Percentiles rank a stretch among this genome's conserved stretches.
Conservation (phyloP, 257 asterid species). For the Anisodus acutangulus region DNA sequence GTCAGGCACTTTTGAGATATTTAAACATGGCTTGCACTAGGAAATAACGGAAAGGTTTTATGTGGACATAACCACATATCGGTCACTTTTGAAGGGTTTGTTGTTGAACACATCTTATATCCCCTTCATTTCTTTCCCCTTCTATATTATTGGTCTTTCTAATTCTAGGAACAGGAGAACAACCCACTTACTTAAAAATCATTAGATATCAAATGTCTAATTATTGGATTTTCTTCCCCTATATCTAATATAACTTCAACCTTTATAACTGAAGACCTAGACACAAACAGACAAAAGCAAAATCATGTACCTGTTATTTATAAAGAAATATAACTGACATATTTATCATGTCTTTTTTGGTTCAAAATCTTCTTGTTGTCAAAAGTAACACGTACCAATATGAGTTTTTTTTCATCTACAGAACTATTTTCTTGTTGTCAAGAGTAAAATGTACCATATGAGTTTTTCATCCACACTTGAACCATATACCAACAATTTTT, state of each 20-base stretch:
- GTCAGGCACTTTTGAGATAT: background rate
- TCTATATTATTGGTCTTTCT: background rate
- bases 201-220: background rate
- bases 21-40: background rate
- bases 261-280: background rate
- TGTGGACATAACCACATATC: background rate
- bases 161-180: constrained; percentile 5
- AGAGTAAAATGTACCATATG: background rate
- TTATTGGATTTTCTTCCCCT: background rate
- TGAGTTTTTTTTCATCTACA: background rate
- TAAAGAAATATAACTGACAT: background rate
- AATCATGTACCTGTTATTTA: background rate
- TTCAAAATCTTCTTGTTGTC: background rate
- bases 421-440: background rate
- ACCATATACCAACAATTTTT: background rate
- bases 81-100: background rate
- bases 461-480: background rate
- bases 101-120: background rate
- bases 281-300: background rate
- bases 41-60: background rate
- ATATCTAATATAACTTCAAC: constrained; percentile 11
- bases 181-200: background rate
- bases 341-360: constrained; percentile 5
- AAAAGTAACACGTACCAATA: background rate
- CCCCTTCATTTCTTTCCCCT: constrained; percentile 10